Percentiles rank a stretch among this genome's conserved stretches.
Evolutionary conservation across 495 filamentous ascomycete species (phyloP).

Genomic region (Penicillium alfredii): DNA sequence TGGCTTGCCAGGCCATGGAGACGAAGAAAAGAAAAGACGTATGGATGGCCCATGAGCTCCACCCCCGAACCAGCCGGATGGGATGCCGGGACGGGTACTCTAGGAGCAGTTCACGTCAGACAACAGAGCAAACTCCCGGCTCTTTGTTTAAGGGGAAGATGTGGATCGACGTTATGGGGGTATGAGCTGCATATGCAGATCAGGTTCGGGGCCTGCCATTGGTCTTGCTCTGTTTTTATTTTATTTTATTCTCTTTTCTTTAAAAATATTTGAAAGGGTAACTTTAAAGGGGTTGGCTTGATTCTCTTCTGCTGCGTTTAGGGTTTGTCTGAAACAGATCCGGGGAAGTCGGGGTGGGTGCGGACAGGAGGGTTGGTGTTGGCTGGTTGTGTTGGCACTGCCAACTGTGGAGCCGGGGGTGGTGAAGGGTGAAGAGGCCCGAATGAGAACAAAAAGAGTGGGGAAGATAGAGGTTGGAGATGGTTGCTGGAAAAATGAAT

Average conservation of each 20-base stretch:
- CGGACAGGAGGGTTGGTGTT: conserved; percentile 67
- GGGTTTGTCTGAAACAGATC: neutral
- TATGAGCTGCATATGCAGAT: conserved; percentile 14
- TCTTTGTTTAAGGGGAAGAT: conserved; percentile 1
- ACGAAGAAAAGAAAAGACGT: no score
- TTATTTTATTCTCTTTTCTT: no score
- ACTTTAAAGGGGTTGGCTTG: no score
- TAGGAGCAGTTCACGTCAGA: no score
- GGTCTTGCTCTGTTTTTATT: neutral
- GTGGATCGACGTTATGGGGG: conserved; percentile 6
- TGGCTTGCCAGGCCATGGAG: conserved; percentile 4
- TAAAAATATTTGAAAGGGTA: no score
- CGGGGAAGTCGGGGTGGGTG: conserved; percentile 64
- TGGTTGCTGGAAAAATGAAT: no score
- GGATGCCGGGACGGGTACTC: neutral
- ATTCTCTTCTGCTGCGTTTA: neutral
- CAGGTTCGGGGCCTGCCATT: neutral
- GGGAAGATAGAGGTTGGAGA: no score
- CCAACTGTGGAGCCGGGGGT: no score
- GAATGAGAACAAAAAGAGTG: no score
- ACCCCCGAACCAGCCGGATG: neutral
- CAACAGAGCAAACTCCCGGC: no score
- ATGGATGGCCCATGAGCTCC: no score
- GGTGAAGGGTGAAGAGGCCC: no score
- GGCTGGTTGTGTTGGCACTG: conserved; percentile 2